phyloP scores from a whole-genome alignment of 495 filamentous ascomycete species.

The Penicillium turbatum region DNA sequence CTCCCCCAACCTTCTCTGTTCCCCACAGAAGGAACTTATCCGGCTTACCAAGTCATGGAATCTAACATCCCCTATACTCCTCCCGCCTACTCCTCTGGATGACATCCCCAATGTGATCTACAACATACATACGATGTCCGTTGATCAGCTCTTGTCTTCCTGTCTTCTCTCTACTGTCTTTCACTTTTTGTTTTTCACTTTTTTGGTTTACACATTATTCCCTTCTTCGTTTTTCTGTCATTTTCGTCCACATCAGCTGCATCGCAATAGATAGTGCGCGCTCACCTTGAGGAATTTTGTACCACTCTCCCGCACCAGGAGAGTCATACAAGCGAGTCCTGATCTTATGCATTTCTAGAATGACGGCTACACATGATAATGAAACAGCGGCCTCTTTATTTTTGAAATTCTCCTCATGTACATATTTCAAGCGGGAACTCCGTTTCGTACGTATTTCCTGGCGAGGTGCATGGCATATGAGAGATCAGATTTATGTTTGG shows the following conservation, averaged over 20 bases:
- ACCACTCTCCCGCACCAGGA: not conserved
- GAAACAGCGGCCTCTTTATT: not conserved
- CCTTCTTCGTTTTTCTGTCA: not conserved
- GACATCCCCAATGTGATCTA: slow-evolving; percentile 24
- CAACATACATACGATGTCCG: not conserved
- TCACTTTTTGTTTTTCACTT: slow-evolving; percentile 1
- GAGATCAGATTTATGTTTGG: slow-evolving; percentile 19
- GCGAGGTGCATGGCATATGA: slow-evolving; percentile 25
- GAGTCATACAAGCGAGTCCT: not conserved
- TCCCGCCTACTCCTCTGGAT: slow-evolving; percentile 16
- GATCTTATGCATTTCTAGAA: slow-evolving; percentile 15
- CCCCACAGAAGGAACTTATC: slow-evolving; percentile 14
- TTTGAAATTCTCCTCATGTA: not conserved
- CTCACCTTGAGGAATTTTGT: not conserved
- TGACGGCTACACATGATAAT: slow-evolving; percentile 9
- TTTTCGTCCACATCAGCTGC: not conserved
- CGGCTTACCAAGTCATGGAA: slow-evolving; percentile 18
- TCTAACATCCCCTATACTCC: slow-evolving; percentile 16
- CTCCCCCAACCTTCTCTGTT: slow-evolving; percentile 14
- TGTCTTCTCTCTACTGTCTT: not conserved
- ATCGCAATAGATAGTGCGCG: not conserved
- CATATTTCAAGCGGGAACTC: slow-evolving; percentile 17
- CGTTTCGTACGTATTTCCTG: slow-evolving; percentile 8
- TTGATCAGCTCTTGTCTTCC: slow-evolving; percentile 4
- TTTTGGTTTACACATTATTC: slow-evolving; percentile 1